A percentile compares a stretch with the other conserved stretches of the same genome.
Conservation (phyloP, 257 asterid species). For the Capsicum chinense region DNA sequence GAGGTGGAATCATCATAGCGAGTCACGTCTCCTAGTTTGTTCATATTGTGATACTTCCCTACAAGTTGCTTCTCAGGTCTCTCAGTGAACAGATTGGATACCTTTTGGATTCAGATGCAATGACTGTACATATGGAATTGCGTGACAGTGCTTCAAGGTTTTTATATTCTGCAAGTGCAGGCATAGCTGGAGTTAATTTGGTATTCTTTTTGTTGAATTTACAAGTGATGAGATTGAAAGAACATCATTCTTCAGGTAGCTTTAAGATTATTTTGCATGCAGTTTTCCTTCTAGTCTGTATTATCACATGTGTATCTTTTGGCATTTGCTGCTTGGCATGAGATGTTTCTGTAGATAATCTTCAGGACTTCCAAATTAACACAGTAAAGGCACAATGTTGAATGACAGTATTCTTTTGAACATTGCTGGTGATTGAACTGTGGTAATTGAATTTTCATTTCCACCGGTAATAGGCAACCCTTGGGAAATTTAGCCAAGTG, state of each 20-base stretch:
- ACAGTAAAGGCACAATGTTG: slow-evolving; percentile 9
- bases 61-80: slow-evolving; percentile 20
- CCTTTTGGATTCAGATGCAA: background rate
- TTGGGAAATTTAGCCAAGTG: background rate
- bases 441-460: background rate
- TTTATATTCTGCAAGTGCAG: slow-evolving; percentile 24
- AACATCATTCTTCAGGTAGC: slow-evolving; percentile 29
- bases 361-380: slow-evolving; percentile 5
- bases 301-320: slow-evolving; percentile 9
- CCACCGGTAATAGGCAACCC: background rate
- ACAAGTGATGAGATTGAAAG: slow-evolving; percentile 26
- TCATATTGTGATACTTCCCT: slow-evolving; percentile 2
- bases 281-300: slow-evolving; percentile 25
- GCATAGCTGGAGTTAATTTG: slow-evolving; percentile 15
- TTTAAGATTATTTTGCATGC: slow-evolving; percentile 16
- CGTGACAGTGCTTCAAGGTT: slow-evolving; percentile 14
- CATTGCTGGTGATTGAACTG: background rate
- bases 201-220: slow-evolving; percentile 22
- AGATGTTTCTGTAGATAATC: slow-evolving; percentile 27
- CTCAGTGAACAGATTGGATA: slow-evolving; percentile 30
- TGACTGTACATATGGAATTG: slow-evolving; percentile 24
- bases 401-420: background rate
- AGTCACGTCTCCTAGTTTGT: slow-evolving; percentile 5
- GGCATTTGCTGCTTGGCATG: slow-evolving; percentile 25
- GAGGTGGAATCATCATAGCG: slow-evolving; percentile 5